Evolutionary conservation across 805 yeast genomes (phyloP).

Genomic region (Pichia exigua): DNA sequence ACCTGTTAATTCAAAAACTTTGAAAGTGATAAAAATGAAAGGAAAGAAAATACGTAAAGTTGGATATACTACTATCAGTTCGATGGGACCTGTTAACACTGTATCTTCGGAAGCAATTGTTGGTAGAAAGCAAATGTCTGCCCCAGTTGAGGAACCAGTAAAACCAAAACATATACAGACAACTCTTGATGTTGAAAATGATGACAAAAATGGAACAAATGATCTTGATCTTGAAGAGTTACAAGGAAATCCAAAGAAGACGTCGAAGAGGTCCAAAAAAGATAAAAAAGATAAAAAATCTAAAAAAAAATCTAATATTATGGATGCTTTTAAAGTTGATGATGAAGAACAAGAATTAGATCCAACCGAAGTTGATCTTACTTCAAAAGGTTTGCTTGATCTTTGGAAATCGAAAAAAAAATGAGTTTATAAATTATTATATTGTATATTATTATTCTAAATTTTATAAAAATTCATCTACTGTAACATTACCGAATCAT

Average conservation of each 20-base stretch:
- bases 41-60: constrained; percentile 17
- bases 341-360: constrained; percentile 1
- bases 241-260: not conserved
- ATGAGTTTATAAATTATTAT: not conserved
- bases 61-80: constrained; percentile 23
- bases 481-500: not conserved
- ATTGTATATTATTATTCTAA: not conserved
- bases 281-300: constrained; percentile 1
- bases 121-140: constrained; percentile 1
- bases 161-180: not conserved
- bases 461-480: not conserved
- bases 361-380: constrained; percentile 2
- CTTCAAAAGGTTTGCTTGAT: constrained; percentile 9
- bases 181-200: not conserved
- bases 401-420: constrained; percentile 12
- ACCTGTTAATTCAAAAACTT: constrained; percentile 26
- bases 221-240: constrained; percentile 1
- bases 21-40: constrained; percentile 16
- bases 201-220: constrained; percentile 1
- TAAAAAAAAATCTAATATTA: constrained; percentile 2
- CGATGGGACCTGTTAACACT: constrained; percentile 3
- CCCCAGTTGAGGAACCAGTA: not conserved
- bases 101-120: not conserved
- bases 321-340: constrained; percentile 1
- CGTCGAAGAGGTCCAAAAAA: not conserved